Conservation (phyloP, 805 yeast species). For the Candida golubevii region DNA sequence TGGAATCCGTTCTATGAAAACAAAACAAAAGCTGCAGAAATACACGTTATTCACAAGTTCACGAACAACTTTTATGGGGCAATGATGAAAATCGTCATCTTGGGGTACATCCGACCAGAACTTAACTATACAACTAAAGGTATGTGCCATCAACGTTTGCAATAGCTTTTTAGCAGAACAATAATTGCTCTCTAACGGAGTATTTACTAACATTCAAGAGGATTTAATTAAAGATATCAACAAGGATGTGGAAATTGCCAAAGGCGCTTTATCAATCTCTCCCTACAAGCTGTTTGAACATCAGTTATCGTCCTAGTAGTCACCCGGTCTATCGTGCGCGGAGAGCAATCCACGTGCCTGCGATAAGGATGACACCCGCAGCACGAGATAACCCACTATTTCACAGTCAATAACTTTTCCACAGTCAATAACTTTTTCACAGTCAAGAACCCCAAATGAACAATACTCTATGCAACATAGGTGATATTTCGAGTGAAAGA, state of each 20-base stretch:
- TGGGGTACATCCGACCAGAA: constrained; percentile 93
- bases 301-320: neutral
- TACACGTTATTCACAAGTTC: constrained; percentile 80
- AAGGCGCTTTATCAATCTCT: constrained; percentile 33
- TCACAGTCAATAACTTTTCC: neutral
- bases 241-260: constrained; percentile 69
- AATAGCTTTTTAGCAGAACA: too few species aligned
- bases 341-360: constrained; percentile 7
- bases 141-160: constrained; percentile 13
- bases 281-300: neutral
- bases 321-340: neutral
- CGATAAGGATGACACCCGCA: neutral
- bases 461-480: constrained; percentile 5
- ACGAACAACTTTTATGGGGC: constrained; percentile 77
- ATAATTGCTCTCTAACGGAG: neutral
- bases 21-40: constrained; percentile 74
- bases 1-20: constrained; percentile 92
- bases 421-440: neutral
- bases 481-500: neutral
- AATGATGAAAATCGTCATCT: constrained; percentile 55
- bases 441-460: constrained; percentile 1
- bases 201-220: constrained; percentile 40
- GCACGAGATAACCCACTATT: too few species aligned
- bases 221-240: constrained; percentile 83
- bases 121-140: constrained; percentile 70